Conservation (phyloP, 2,329 filamentous ascomycete genomes). For the Scedosporium dehoogii region DNA sequence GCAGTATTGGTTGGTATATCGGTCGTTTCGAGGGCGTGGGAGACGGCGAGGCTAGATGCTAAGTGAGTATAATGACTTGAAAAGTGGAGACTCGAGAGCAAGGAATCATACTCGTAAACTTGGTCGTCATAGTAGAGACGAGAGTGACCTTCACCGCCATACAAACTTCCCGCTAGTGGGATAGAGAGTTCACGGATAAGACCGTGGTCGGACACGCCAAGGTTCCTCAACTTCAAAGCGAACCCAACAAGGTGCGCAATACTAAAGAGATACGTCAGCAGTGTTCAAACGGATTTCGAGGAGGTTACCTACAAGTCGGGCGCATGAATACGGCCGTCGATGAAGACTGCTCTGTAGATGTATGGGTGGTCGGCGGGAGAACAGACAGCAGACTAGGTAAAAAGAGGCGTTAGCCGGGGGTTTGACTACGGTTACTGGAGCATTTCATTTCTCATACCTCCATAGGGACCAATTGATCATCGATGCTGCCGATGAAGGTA, state of each 20-base stretch:
- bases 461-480: constrained; percentile 90
- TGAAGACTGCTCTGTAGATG: constrained; percentile 90
- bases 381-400: constrained; percentile 64
- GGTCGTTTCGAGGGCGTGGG: constrained; percentile 65
- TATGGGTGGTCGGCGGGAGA: constrained; percentile 81
- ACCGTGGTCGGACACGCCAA: constrained; percentile 87
- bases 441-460: constrained; percentile 43
- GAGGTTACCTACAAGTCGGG: constrained; percentile 62
- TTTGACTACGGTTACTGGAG: neutral
- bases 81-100: neutral
- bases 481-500: constrained; percentile 86
- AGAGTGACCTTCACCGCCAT: constrained; percentile 87
- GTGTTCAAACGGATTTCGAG: neutral
- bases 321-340: constrained; percentile 84
- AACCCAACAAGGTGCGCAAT: constrained; percentile 90
- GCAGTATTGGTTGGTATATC: constrained; percentile 30
- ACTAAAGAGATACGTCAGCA: constrained; percentile 19
- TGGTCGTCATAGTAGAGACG: constrained; percentile 81
- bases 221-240: constrained; percentile 83
- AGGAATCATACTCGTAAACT: constrained; percentile 53
- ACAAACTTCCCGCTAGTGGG: constrained; percentile 82
- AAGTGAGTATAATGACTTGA: neutral
- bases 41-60: constrained; percentile 47
- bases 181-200: constrained; percentile 82
- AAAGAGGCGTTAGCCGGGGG: constrained; percentile 17